Conservation (phyloP, 192 early-diverging fungal species). For the Coemansia biformis region DNA sequence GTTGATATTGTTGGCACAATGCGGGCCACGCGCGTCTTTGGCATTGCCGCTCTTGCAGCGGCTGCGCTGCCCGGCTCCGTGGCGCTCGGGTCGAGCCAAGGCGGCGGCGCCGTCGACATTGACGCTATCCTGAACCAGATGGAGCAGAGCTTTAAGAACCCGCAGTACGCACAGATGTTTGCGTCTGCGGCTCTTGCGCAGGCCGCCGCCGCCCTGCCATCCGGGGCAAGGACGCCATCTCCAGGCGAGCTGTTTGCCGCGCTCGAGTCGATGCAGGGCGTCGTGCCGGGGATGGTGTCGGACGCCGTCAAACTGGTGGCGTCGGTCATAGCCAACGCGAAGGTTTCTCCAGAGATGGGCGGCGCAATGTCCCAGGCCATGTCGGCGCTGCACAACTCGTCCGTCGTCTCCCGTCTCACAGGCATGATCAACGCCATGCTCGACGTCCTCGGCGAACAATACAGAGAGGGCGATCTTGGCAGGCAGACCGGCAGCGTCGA, state of each 20-base stretch:
- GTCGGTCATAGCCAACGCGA: neutral
- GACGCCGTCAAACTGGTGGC: neutral
- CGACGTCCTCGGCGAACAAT: neutral
- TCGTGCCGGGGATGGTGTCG: slow-evolving; percentile 1
- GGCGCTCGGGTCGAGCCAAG: neutral
- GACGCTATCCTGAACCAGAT: slow-evolving; percentile 1
- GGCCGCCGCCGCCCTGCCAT: neutral
- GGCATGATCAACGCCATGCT: neutral
- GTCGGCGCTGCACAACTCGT: slow-evolving; percentile 6
- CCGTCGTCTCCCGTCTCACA: slow-evolving; percentile 5
- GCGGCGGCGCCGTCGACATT: neutral
- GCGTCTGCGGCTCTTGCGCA: neutral
- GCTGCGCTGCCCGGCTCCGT: slow-evolving; percentile 1
- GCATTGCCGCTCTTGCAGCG: neutral
- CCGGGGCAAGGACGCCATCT: neutral
- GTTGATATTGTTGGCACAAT: no score
- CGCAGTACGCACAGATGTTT: neutral
- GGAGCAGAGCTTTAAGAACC: slow-evolving; percentile 1
- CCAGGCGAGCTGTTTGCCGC: slow-evolving; percentile 3
- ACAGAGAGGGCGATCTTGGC: slow-evolving; percentile 7
- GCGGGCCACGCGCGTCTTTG: neutral
- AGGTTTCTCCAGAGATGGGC: neutral
- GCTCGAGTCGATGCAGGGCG: neutral
- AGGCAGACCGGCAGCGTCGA: slow-evolving; percentile 2
- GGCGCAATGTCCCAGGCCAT: neutral